phyloP scores from a whole-genome alignment of 1,139 yeast species.

The Hanseniaspora sp. region DNA sequence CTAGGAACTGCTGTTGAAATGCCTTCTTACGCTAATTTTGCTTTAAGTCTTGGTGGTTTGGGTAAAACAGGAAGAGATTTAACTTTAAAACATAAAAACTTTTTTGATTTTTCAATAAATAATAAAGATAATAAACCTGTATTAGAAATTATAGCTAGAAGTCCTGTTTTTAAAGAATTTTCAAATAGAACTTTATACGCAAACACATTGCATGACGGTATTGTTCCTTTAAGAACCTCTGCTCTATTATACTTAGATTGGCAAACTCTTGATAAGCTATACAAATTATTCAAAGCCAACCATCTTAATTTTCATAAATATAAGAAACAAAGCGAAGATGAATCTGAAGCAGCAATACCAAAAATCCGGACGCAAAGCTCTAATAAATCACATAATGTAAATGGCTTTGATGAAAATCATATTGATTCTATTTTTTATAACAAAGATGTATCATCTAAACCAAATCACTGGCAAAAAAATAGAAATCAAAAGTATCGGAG shows the following conservation, averaged over 20 bases:
- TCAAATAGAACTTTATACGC: slow-evolving; percentile 46
- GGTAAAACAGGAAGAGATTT: slow-evolving; percentile 58
- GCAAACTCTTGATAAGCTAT: slow-evolving; percentile 46
- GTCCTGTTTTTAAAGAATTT: slow-evolving; percentile 42
- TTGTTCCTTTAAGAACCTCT: slow-evolving; percentile 50
- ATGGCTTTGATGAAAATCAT: not conserved
- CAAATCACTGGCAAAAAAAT: not conserved
- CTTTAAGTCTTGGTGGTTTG: slow-evolving; percentile 50
- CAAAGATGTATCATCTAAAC: slow-evolving; percentile 7
- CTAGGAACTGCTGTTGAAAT: slow-evolving; percentile 53
- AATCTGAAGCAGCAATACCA: slow-evolving; percentile 13
- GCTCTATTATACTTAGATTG: slow-evolving; percentile 47
- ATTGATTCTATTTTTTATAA: slow-evolving; percentile 1
- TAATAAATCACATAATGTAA: not conserved
- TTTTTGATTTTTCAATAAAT: slow-evolving; percentile 1
- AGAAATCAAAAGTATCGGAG: not conserved
- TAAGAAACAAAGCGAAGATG: slow-evolving; percentile 19
- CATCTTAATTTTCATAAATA: slow-evolving; percentile 16
- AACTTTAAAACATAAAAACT: slow-evolving; percentile 34
- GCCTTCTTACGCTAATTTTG: slow-evolving; percentile 47
- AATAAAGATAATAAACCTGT: slow-evolving; percentile 35
- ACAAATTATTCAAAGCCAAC: slow-evolving; percentile 34
- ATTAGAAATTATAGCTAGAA: slow-evolving; percentile 42
- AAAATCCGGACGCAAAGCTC: not conserved
- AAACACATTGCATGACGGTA: slow-evolving; percentile 49